A percentile compares a stretch with the other conserved stretches of the same genome.
phyloP scores from a whole-genome alignment of 2,329 filamentous ascomycete genomes.

The Ceratocystis huliohia region DNA sequence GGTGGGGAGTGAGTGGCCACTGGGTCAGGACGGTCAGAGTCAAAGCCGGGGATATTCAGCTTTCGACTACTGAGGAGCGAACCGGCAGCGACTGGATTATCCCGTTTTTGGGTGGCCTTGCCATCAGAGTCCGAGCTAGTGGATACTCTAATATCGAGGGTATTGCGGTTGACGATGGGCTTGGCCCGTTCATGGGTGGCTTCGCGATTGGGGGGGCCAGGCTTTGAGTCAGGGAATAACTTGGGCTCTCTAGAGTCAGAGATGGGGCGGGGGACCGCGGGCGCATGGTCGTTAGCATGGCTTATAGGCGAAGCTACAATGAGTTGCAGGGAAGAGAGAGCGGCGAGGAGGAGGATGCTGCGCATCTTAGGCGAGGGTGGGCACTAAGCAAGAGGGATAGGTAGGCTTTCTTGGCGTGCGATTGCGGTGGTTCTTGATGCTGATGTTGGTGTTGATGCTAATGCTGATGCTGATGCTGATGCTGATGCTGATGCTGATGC shows the following conservation, averaged over 20 bases:
- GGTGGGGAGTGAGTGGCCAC: no score
- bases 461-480: no score
- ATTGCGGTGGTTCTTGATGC: not conserved
- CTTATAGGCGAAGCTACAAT: conserved; percentile 10
- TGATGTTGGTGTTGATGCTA: not conserved
- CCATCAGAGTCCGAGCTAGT: no score
- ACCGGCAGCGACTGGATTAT: no score
- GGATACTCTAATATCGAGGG: no score
- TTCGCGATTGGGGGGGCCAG: not conserved
- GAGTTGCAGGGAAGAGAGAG: conserved; percentile 11
- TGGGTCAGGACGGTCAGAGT: no score
- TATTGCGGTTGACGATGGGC: not conserved
- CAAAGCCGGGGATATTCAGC: no score
- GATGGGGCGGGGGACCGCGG: not conserved
- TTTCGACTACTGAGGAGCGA: no score
- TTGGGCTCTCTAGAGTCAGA: not conserved
- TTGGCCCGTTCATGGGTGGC: not conserved
- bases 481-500: not conserved
- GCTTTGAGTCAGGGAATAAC: not conserved
- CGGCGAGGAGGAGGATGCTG: conserved; percentile 2
- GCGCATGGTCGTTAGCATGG: not conserved
- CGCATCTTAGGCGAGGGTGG: conserved; percentile 4
- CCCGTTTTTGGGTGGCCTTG: no score
- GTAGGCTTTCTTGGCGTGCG: not conserved
- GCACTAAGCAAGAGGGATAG: not conserved